Evolutionary conservation across 176 grass and related monocot species (phyloP).

Genomic region (Tillandsia leiboldiana): DNA sequence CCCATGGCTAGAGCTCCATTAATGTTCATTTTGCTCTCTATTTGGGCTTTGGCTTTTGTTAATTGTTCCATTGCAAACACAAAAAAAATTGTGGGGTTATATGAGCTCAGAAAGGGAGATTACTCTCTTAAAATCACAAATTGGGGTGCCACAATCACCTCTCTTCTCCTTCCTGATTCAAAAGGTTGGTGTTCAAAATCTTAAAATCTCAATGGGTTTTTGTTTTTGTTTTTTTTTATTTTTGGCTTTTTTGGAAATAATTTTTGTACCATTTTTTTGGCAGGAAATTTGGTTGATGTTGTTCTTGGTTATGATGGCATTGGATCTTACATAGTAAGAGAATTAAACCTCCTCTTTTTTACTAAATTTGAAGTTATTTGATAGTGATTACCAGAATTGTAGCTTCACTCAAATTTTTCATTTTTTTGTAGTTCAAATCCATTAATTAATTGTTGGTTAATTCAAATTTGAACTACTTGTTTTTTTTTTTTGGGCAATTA

Average conservation of each 20-base stretch:
- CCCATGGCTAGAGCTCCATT: slow-evolving; percentile 35
- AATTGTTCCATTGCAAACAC: slow-evolving; percentile 19
- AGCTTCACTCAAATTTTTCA: background rate
- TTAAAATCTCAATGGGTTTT: slow-evolving; percentile 1
- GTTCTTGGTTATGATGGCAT: slow-evolving; percentile 75
- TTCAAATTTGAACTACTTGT: background rate
- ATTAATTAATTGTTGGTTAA: background rate
- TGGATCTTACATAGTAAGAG: slow-evolving; percentile 73
- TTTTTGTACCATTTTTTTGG: background rate
- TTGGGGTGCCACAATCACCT: slow-evolving; percentile 69
- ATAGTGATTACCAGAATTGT: background rate
- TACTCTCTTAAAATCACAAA: slow-evolving; percentile 73
- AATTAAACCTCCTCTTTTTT: background rate
- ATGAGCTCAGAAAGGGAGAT: slow-evolving; percentile 57
- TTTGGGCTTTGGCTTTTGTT: slow-evolving; percentile 21
- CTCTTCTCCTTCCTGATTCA: slow-evolving; percentile 76
- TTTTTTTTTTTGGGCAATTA: too few species aligned
- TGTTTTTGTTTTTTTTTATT: background rate
- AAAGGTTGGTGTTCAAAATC: slow-evolving; percentile 28
- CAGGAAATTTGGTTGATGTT: slow-evolving; percentile 63
- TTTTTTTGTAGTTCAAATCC: background rate
- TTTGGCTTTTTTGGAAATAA: background rate
- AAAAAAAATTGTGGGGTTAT: slow-evolving; percentile 51
- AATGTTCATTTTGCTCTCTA: slow-evolving; percentile 25
- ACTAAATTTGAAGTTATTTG: too few species aligned